phyloP scores from a whole-genome alignment of 495 filamentous ascomycete genomes.

The Viridothelium virens region DNA sequence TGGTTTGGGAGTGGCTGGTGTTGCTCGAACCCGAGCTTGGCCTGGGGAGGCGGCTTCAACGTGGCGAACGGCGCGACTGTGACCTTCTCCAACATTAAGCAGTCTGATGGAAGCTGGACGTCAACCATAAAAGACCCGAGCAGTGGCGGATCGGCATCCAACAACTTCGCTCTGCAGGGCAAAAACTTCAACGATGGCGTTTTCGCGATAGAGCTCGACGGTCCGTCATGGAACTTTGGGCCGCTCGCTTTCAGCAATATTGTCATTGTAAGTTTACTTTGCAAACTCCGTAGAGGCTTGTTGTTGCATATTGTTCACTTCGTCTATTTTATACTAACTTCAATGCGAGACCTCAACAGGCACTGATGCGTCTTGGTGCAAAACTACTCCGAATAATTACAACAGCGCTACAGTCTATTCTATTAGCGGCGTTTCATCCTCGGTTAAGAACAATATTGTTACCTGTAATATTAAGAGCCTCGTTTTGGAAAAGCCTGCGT shows the following conservation, averaged over 20 bases:
- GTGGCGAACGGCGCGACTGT: slow-evolving; percentile 30
- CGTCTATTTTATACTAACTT: background rate
- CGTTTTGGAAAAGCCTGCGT: slow-evolving; percentile 23
- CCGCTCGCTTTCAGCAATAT: slow-evolving; percentile 36
- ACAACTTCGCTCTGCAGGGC: slow-evolving; percentile 10
- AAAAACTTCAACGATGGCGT: slow-evolving; percentile 40
- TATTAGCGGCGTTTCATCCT: slow-evolving; percentile 28
- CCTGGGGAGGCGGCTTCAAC: slow-evolving; percentile 40
- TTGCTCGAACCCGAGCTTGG: slow-evolving; percentile 36
- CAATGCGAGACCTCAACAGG: slow-evolving; percentile 17
- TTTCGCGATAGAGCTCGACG: slow-evolving; percentile 36
- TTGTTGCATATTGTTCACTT: background rate
- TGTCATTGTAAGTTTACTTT: slow-evolving; percentile 33
- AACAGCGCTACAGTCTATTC: slow-evolving; percentile 33
- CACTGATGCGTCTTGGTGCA: slow-evolving; percentile 27
- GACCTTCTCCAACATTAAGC: slow-evolving; percentile 22
- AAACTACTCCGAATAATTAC: slow-evolving; percentile 34
- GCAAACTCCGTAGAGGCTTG: background rate
- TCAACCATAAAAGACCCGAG: slow-evolving; percentile 5
- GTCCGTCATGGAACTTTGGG: slow-evolving; percentile 37
- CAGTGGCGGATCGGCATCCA: slow-evolving; percentile 7
- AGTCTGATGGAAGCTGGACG: slow-evolving; percentile 10
- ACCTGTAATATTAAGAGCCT: slow-evolving; percentile 34
- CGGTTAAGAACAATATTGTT: slow-evolving; percentile 31
- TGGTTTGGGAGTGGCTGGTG: slow-evolving; percentile 43